Percentiles rank a stretch among this genome's conserved stretches.
These are phyloP conservation scores for Aspergillus bridgeri DNA, from an alignment of 495 filamentous ascomycete genomes.

Conservation along the genomic window DNA sequence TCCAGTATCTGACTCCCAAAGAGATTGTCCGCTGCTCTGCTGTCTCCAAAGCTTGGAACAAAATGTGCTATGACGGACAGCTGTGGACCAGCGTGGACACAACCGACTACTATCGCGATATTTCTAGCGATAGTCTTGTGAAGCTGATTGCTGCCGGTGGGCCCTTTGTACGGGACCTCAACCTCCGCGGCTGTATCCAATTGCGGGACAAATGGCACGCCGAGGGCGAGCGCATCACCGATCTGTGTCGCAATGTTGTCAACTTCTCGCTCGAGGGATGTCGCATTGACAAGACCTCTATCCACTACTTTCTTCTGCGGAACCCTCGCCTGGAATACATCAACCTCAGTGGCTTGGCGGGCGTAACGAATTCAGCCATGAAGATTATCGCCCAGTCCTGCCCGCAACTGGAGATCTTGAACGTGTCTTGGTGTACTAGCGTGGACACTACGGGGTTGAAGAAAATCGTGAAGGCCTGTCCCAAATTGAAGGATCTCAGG, in stretches of 20 bases:
- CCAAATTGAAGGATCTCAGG: conserved; percentile 70
- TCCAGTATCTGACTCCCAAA: conserved; percentile 71
- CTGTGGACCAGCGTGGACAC: conserved; percentile 84
- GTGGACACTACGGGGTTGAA: conserved; percentile 80
- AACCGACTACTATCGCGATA: conserved; percentile 80
- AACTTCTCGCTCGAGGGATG: conserved; percentile 87
- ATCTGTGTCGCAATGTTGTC: conserved; percentile 79
- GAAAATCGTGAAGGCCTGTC: conserved; percentile 68
- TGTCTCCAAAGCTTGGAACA: conserved; percentile 77
- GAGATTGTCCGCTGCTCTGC: conserved; percentile 78
- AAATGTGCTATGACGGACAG: conserved; percentile 92
- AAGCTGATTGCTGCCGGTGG: conserved; percentile 83
- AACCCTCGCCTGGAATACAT: conserved; percentile 76
- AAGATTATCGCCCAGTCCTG: conserved; percentile 84
- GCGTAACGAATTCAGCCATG: conserved; percentile 80
- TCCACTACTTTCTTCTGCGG: conserved; percentile 75
- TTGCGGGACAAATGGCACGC: conserved; percentile 74
- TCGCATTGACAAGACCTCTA: conserved; percentile 70
- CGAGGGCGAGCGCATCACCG: conserved; percentile 64
- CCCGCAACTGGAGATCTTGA: conserved; percentile 73
- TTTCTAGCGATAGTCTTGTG: conserved; percentile 75
- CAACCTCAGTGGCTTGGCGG: conserved; percentile 76
- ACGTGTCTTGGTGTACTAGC: conserved; percentile 87
- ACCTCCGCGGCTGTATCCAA: conserved; percentile 72
- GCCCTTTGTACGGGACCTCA: conserved; percentile 86